Conservation (phyloP, 306 rosid genomes). For the Sesbania bispinosa region DNA sequence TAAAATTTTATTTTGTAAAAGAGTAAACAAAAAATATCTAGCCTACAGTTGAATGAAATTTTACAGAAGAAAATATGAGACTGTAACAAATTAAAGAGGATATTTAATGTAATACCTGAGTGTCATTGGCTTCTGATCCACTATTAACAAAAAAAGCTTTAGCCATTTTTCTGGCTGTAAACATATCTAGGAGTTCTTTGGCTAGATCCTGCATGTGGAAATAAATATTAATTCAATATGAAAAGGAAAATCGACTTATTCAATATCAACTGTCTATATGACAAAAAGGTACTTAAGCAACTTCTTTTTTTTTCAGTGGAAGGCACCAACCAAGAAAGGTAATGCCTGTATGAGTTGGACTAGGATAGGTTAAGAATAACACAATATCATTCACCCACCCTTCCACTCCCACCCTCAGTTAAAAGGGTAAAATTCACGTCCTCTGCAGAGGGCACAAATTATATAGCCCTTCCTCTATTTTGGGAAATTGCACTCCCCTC, state of each 20-base stretch:
- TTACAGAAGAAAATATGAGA: slow-evolving; percentile 14
- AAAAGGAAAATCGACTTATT: background rate
- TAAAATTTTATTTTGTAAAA: background rate
- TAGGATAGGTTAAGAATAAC: background rate
- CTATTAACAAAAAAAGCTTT: slow-evolving; percentile 89
- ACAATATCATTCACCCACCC: background rate
- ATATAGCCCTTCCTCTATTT: background rate
- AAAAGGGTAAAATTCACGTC: background rate
- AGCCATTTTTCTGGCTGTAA: slow-evolving; percentile 80
- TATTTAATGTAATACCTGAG: slow-evolving; percentile 61
- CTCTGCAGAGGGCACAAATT: background rate
- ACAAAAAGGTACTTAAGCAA: background rate
- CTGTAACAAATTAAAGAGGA: slow-evolving; percentile 18
- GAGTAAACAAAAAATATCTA: background rate
- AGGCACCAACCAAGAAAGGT: background rate
- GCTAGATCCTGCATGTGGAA: slow-evolving; percentile 74
- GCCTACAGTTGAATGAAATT: background rate
- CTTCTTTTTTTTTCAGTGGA: background rate
- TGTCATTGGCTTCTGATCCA: slow-evolving; percentile 97
- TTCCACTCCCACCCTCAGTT: background rate
- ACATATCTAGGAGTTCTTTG: slow-evolving; percentile 66
- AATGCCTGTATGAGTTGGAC: background rate
- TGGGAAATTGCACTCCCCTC: background rate
- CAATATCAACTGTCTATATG: slow-evolving; percentile 12
- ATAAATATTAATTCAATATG: slow-evolving; percentile 12